Evolutionary conservation across 139 green algal genomes (phyloP).

Genomic region (Haematococcus sp.): DNA sequence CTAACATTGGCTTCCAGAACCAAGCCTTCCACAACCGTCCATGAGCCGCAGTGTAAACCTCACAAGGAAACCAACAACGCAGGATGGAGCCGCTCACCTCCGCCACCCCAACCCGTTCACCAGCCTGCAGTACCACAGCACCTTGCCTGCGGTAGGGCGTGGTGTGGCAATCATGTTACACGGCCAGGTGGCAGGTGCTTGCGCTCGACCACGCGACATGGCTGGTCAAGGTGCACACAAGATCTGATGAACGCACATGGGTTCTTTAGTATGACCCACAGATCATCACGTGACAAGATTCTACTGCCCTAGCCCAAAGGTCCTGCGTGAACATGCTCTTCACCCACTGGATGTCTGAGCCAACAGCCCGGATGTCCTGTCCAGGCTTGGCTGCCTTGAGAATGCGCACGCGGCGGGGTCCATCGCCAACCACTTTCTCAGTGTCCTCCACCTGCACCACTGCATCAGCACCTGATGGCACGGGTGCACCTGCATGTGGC

Average conservation of each 20-base stretch:
- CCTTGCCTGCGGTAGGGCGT: constrained; percentile 54
- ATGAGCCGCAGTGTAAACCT: no score
- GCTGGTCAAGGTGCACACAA: no score
- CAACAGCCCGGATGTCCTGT: constrained; percentile 72
- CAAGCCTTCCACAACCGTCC: background rate
- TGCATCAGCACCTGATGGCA: constrained; percentile 56
- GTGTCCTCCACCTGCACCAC: constrained; percentile 81
- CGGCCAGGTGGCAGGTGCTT: background rate
- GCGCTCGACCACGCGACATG: no score
- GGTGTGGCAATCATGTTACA: no score
- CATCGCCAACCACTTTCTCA: constrained; percentile 32
- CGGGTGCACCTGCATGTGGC: constrained; percentile 49
- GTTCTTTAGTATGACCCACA: no score
- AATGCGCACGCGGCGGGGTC: constrained; percentile 54
- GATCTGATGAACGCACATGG: no score
- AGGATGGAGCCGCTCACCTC: constrained; percentile 73
- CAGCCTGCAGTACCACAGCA: constrained; percentile 63
- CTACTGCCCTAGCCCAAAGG: no score
- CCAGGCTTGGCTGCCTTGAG: constrained; percentile 45
- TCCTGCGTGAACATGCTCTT: no score
- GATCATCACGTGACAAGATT: no score
- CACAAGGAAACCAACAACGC: no score
- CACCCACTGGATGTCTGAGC: constrained; percentile 73
- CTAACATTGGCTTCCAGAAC: background rate
- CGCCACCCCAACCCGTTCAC: constrained; percentile 66